phyloP scores from a whole-genome alignment of 257 asterid genomes.

The Nicotiana attenuata region DNA sequence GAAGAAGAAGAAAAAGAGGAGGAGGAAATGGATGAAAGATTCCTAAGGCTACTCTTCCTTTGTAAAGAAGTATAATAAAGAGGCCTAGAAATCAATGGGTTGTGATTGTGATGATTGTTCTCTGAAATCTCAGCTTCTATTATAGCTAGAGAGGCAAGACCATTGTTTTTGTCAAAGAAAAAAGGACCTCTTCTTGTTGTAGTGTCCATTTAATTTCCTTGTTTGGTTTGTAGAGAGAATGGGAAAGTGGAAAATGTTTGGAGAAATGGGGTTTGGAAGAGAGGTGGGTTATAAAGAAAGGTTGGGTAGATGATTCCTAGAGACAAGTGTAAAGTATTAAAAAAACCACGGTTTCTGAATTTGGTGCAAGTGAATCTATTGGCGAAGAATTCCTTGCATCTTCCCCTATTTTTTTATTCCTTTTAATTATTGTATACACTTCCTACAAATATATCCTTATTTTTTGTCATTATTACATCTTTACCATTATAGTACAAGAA shows the following conservation, averaged over 20 bases:
- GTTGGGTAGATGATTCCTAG: conserved; percentile 3
- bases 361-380: conserved; percentile 21
- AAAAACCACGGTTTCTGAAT: conserved; percentile 23
- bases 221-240: not conserved
- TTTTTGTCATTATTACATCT: not conserved
- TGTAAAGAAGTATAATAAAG: conserved; percentile 15
- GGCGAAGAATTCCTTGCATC: conserved; percentile 14
- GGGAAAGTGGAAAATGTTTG: not conserved
- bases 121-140: conserved; percentile 12
- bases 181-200: conserved; percentile 20
- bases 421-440: not conserved
- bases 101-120: conserved; percentile 4
- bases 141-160: conserved; percentile 25
- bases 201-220: not conserved
- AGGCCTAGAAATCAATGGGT: conserved; percentile 24
- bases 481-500: not conserved
- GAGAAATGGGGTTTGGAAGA: not conserved
- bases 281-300: conserved; percentile 25
- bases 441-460: not conserved
- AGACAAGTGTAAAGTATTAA: conserved; percentile 13
- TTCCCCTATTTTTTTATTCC: not conserved
- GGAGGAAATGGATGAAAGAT: conserved; percentile 3
- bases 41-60: conserved; percentile 16
- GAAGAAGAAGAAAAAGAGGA: not conserved
- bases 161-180: conserved; percentile 28